Evolutionary conservation across 192 early-diverging fungal species (phyloP).

Genomic region (Martensiomyces pterosporus): DNA sequence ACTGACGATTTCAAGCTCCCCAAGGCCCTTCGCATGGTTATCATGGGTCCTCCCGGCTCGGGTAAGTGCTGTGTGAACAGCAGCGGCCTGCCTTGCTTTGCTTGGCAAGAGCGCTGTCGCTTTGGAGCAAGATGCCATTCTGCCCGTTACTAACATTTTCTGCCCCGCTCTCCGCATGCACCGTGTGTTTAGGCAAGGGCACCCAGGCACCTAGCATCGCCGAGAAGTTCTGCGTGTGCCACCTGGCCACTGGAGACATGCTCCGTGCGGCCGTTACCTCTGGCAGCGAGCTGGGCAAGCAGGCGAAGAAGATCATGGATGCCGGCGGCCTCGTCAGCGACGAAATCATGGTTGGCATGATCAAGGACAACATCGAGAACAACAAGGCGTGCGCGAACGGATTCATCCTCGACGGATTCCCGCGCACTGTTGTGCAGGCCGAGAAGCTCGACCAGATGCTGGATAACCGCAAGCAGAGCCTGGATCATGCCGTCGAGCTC

Average conservation of each 20-base stretch:
- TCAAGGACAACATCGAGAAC: slow-evolving; percentile 92
- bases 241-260: slow-evolving; percentile 99
- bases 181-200: slow-evolving; percentile 74
- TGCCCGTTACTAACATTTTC: too few relatives aligned
- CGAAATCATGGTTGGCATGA: slow-evolving; percentile 97
- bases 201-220: slow-evolving; percentile 96
- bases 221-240: slow-evolving; percentile 94
- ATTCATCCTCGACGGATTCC: slow-evolving; percentile 99
- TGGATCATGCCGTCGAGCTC: slow-evolving; percentile 91
- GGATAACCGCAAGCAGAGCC: slow-evolving; percentile 63
- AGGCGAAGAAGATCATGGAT: slow-evolving; percentile 99
- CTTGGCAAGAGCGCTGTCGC: too few relatives aligned
- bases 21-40: slow-evolving; percentile 63
- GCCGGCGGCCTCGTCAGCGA: slow-evolving; percentile 94
- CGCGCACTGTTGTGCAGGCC: slow-evolving; percentile 95
- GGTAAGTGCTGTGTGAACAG: too few relatives aligned
- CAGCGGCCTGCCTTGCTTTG: too few relatives aligned
- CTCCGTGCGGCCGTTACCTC: slow-evolving; percentile 90
- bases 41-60: slow-evolving; percentile 91
- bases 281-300: slow-evolving; percentile 87
- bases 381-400: slow-evolving; percentile 96
- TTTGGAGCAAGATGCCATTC: too few relatives aligned
- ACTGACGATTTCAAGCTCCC: slow-evolving; percentile 44
- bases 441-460: slow-evolving; percentile 99
- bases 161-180: too few relatives aligned